Conservation (phyloP, 2,329 filamentous ascomycete genomes). For the Dactylellina leptospora region DNA sequence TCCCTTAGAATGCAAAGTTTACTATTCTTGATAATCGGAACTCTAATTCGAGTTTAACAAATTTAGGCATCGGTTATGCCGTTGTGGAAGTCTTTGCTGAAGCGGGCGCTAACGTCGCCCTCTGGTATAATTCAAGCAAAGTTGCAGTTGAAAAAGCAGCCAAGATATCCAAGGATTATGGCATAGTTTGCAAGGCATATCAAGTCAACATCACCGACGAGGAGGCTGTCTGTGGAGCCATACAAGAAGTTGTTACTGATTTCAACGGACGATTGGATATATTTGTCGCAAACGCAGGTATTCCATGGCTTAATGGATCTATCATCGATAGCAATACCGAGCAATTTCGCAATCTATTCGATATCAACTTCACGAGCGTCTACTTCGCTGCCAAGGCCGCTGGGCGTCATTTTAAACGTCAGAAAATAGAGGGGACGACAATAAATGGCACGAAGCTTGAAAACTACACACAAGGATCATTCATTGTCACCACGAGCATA, state of each 20-base stretch:
- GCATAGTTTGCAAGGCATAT: conserved; percentile 70
- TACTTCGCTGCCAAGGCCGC: conserved; percentile 80
- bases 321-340: conserved; percentile 14
- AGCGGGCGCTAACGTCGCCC: conserved; percentile 75
- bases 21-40: neutral
- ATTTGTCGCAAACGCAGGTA: conserved; percentile 80
- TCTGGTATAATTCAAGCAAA: conserved; percentile 77
- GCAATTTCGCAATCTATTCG: conserved; percentile 66
- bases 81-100: conserved; percentile 74
- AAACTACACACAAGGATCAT: conserved; percentile 72
- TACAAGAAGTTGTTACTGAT: conserved; percentile 68
- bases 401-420: conserved; percentile 74
- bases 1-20: neutral
- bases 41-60: neutral
- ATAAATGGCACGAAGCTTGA: conserved; percentile 65
- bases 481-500: conserved; percentile 81
- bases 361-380: conserved; percentile 77
- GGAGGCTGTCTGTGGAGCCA: conserved; percentile 65
- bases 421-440: conserved; percentile 58
- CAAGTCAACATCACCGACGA: conserved; percentile 69
- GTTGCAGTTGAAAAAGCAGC: conserved; percentile 71
- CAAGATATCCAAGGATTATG: conserved; percentile 71
- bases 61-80: conserved; percentile 70
- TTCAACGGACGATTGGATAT: conserved; percentile 79
- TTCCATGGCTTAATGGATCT: conserved; percentile 67